Conservation (phyloP, 208 protist species). For the Crithidia thermophila region DNA sequence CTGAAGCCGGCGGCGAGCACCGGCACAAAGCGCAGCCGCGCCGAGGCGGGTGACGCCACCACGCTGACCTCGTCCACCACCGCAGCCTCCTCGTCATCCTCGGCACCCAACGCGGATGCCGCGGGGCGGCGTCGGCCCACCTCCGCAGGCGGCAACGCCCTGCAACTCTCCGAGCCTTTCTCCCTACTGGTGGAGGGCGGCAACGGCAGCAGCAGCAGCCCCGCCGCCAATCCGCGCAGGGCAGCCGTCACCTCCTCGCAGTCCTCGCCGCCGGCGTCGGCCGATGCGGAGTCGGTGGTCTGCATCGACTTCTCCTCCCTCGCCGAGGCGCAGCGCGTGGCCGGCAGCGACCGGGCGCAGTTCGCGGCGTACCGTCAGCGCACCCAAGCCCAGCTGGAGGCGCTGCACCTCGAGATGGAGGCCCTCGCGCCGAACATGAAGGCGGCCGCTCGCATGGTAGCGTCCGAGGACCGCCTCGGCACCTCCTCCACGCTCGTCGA, state of each 20-base stretch:
- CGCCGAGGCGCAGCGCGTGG: conserved; percentile 47
- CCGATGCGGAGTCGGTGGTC: conserved; percentile 28
- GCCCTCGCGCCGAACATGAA: conserved; percentile 85
- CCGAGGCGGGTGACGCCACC: conserved; percentile 20
- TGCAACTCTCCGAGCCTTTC: conserved; percentile 72
- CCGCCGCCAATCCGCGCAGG: neutral
- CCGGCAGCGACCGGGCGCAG: conserved; percentile 43
- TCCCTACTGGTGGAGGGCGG: conserved; percentile 29
- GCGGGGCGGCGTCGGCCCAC: neutral
- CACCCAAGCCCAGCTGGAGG: conserved; percentile 54
- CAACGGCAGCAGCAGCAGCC: conserved; percentile 10
- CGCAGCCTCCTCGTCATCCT: neutral
- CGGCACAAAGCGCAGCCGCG: conserved; percentile 53
- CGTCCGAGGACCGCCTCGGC: conserved; percentile 76
- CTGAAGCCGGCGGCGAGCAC: conserved; percentile 42
- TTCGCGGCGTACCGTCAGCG: conserved; percentile 68
- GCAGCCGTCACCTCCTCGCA: neutral
- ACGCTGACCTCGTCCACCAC: neutral
- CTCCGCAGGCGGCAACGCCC: neutral
- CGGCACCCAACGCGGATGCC: neutral
- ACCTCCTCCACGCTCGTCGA: conserved; percentile 79
- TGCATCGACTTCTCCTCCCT: conserved; percentile 82
- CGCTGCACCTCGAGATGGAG: conserved; percentile 73
- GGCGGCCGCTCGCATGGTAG: conserved; percentile 60
- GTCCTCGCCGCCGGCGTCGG: neutral